phyloP scores from a whole-genome alignment of 495 filamentous ascomycete species.

The Aspergillus sparsus region DNA sequence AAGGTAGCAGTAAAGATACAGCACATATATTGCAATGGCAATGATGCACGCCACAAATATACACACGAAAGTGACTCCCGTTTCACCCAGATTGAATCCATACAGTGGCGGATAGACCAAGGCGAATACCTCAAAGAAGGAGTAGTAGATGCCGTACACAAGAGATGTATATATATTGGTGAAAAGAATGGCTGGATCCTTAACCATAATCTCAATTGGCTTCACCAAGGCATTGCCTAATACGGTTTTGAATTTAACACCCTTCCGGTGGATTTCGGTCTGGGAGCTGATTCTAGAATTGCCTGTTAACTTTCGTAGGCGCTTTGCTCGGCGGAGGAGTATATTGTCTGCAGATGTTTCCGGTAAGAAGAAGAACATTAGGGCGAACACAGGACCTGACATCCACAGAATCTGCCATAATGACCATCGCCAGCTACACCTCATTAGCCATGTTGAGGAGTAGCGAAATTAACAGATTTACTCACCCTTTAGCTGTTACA shows the following conservation, averaged over 20 bases:
- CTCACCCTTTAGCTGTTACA: slow-evolving; percentile 34
- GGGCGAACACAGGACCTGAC: slow-evolving; percentile 39
- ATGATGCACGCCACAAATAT: background rate
- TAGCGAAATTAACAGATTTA: too few relatives aligned
- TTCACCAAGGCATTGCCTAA: background rate
- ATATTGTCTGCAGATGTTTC: slow-evolving; percentile 55
- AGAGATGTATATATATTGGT: background rate
- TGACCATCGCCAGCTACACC: slow-evolving; percentile 51
- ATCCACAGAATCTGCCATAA: slow-evolving; percentile 53
- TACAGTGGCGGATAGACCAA: background rate
- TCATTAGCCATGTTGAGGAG: too few relatives aligned
- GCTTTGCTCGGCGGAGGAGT: slow-evolving; percentile 41
- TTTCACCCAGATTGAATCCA: background rate
- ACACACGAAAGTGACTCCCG: background rate
- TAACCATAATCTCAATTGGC: background rate
- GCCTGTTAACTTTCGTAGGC: slow-evolving; percentile 39
- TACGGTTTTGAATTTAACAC: background rate
- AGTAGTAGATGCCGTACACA: background rate
- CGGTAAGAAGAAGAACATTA: slow-evolving; percentile 45
- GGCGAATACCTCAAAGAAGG: background rate
- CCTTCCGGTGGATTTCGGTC: slow-evolving; percentile 46
- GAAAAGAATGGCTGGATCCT: background rate
- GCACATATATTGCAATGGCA: background rate
- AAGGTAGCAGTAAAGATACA: background rate
- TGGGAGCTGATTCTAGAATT: slow-evolving; percentile 40